Evolutionary conservation across 2,329 filamentous ascomycete species (phyloP).

Genomic region (Exserohilum rostratum): DNA sequence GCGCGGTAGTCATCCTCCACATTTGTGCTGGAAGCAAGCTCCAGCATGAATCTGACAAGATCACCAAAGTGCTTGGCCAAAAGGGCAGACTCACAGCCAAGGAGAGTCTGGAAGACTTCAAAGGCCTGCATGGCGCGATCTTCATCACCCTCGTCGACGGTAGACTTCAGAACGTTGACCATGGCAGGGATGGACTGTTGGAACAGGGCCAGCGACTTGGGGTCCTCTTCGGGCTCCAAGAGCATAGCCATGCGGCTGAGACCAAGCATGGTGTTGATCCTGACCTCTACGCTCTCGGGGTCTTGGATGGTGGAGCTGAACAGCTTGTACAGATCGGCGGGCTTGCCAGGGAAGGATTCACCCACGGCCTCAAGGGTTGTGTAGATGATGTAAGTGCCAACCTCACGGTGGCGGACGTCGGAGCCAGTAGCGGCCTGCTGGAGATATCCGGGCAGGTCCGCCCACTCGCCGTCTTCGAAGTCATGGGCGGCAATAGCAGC

Average conservation of each 20-base stretch:
- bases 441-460: constrained; percentile 78
- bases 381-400: constrained; percentile 91
- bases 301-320: constrained; percentile 90
- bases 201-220: constrained; percentile 73
- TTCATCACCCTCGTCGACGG: constrained; percentile 80
- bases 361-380: constrained; percentile 89
- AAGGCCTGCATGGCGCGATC: constrained; percentile 90
- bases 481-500: constrained; percentile 86
- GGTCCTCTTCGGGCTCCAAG: constrained; percentile 85
- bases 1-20: constrained; percentile 84
- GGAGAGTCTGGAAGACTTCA: constrained; percentile 94
- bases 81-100: constrained; percentile 86
- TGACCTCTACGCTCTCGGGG: constrained; percentile 86
- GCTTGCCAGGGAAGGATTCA: constrained; percentile 81
- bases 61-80: constrained; percentile 87
- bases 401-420: constrained; percentile 80
- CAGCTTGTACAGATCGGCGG: constrained; percentile 77
- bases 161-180: constrained; percentile 86
- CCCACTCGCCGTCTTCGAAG: constrained; percentile 85
- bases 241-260: constrained; percentile 87
- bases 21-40: constrained; percentile 76
- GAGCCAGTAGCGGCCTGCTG: constrained; percentile 78
- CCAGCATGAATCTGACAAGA: constrained; percentile 91
- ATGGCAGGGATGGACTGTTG: constrained; percentile 83
- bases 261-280: constrained; percentile 91